Conservation (phyloP, 2,329 filamentous ascomycete species). For the Seiridium cupressi region DNA sequence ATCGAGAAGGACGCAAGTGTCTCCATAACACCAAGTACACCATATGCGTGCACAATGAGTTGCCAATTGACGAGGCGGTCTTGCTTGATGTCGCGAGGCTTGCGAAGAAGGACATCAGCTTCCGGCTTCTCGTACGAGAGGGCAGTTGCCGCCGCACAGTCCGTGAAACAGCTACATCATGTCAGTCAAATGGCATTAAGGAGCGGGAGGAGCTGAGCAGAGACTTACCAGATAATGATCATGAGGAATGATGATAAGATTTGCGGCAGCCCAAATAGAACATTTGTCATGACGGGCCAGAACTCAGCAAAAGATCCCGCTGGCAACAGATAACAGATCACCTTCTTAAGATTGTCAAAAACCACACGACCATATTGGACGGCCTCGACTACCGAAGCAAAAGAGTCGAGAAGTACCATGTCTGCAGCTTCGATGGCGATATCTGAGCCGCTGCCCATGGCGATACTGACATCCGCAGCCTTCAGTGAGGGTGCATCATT, state of each 20-base stretch:
- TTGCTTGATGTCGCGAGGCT: slow-evolving; percentile 65
- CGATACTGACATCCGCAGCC: slow-evolving; percentile 79
- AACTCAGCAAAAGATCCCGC: slow-evolving; percentile 75
- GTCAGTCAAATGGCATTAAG: slow-evolving; percentile 16
- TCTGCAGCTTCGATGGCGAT: slow-evolving; percentile 79
- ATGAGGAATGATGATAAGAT: slow-evolving; percentile 73
- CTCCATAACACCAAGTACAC: slow-evolving; percentile 65
- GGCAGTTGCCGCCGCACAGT: slow-evolving; percentile 70
- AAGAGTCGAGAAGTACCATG: slow-evolving; percentile 77
- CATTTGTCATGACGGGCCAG: slow-evolving; percentile 72
- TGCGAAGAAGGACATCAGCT: slow-evolving; percentile 69
- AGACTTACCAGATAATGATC: slow-evolving; percentile 59
- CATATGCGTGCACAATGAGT: slow-evolving; percentile 71
- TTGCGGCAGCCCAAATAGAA: slow-evolving; percentile 70
- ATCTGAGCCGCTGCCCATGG: slow-evolving; percentile 77
- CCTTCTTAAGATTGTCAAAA: slow-evolving; percentile 81
- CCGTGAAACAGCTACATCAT: slow-evolving; percentile 66
- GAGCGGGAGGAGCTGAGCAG: no score
- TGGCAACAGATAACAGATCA: slow-evolving; percentile 70
- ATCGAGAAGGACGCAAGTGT: slow-evolving; percentile 61
- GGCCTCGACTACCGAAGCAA: slow-evolving; percentile 69
- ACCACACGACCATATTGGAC: slow-evolving; percentile 71
- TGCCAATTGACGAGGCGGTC: slow-evolving; percentile 73
- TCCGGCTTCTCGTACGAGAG: slow-evolving; percentile 77
- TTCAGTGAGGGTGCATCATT: slow-evolving; percentile 83